phyloP scores from a whole-genome alignment of 2,329 filamentous ascomycete genomes.

The Helminthosporium solani region DNA sequence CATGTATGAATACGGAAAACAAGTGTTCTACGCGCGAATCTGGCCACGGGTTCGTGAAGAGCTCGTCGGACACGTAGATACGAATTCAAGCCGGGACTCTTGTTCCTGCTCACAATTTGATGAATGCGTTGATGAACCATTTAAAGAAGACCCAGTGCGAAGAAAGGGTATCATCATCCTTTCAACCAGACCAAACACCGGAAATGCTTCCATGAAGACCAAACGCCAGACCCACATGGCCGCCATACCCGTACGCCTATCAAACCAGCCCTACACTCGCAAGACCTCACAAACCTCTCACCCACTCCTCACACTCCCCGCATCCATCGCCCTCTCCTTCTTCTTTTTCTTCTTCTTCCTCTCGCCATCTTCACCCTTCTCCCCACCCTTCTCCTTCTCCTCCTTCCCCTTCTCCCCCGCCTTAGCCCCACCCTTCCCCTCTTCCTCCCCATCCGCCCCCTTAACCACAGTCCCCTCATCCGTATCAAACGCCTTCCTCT shows the following conservation, averaged over 20 bases:
- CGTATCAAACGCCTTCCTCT: conserved; percentile 71
- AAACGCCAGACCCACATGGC: neutral
- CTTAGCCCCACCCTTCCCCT: conserved; percentile 5
- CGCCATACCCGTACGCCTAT: neutral
- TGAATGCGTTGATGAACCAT: neutral
- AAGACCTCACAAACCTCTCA: conserved; percentile 12
- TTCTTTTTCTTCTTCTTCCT: conserved; percentile 15
- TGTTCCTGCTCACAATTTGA: neutral
- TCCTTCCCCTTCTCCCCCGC: conserved; percentile 78
- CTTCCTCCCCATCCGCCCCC: conserved; percentile 27
- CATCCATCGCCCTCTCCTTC: conserved; percentile 20
- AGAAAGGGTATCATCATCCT: neutral
- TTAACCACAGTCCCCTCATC: conserved; percentile 63
- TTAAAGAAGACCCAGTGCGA: neutral
- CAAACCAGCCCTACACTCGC: conserved; percentile 13
- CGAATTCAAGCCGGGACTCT: neutral
- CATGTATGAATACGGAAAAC: conserved; percentile 2
- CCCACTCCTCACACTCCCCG: conserved; percentile 20
- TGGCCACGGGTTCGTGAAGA: neutral
- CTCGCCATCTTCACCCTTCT: conserved; percentile 13
- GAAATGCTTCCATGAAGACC: neutral
- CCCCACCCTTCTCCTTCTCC: conserved; percentile 76
- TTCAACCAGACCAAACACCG: neutral
- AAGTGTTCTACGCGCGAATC: neutral
- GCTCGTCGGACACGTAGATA: neutral